Base-by-base conservation (phyloP, 169 alveolate genomes). In the Cryptosporidium felis region DNA sequence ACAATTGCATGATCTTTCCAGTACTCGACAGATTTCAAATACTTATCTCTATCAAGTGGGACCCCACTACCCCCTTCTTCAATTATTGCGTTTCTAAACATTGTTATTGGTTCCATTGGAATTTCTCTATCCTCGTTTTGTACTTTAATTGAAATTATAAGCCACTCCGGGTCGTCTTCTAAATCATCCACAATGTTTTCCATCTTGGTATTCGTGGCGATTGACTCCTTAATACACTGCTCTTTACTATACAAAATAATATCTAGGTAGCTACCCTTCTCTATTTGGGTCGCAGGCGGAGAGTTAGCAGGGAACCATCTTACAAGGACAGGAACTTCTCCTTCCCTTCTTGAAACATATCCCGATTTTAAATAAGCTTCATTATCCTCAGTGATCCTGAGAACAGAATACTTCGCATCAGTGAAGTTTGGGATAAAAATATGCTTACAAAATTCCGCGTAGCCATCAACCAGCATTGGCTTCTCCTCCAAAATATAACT, bases 31-130 rank as follows among this genome's bases (percentile, higher is more conserved):
- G 98, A 91, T 38, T 94, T 93, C 67, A 91, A 80, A 88, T 98
- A 97, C 56, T 92, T 93, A 41, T 92, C 97, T 47, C 95, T 91
- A 65, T 95, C 95, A 9, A 98, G 63, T 45, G 96, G 94, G n/a
- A 96, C 98, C 44, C 99, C 99, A 85, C 99, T 96, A 26, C 99
- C 99, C 16, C 99, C 99, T 80, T 97, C 97, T 40, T 95, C 96
- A 65, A 95, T 95, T 51, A 98, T 90, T 0, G 99, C 94, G 91
- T 98, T 98, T 74, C 99, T 92, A 96, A 98, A 92, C 90, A 96
- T 90, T 56, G 99, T 98, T 5, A 97, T 97, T 5, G 99, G 99
- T 23, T 95, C 91, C 99, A 98, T 97, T 5, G 99, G 99, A 10
- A 95, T 80, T 91, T 97, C 99, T 80, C 80, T 89, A 41, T 91